Base-by-base conservation (phyloP, 176 grass and related monocot species). In the Thinopyrum elongatum region DNA sequence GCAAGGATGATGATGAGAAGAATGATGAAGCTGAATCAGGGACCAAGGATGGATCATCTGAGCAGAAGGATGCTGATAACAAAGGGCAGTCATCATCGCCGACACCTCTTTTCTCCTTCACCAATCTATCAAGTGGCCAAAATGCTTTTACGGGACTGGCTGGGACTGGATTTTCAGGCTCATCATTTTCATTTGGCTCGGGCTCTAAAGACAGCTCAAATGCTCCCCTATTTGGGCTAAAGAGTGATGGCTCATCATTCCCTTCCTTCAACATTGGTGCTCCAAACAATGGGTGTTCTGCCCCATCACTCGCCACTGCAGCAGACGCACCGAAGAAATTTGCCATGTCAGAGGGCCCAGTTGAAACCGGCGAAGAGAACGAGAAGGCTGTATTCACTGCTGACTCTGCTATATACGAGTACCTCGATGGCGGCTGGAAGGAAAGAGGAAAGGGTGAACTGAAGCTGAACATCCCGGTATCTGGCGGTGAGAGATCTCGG, bases 331-430 rank as follows among this genome's bases (percentile, higher is more conserved):
- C 85, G 42, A 87, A 80, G 71, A 94, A 87, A 84, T 85, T 94
- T 78, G 76, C 85, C 63, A 94, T 98, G 94, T 81, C 88, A 85
- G 90, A 96, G 85, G 90, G 92, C 15, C 92, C 93, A 70, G 72
- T 99, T 47, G 97, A 99, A 87, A 96, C 97, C 6, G 97, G 97
- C n/a, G 97, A 99, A 92, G 97, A 99, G 77, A 94, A 97, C 22
- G 97, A 99, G 78, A 80, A 81, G 80, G 84, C 92, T 1, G 44
- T 94, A 31, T 99, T 99, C 33, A 88, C 80, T 69, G 92, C 89
- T 53, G 97, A 96, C 84, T 93, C 94, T 16, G 85, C 95, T 23
- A 77, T 99, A 65, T 99, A 94, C 30, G 97, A 99, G 81, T 99
- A 93, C 82, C 76, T 99, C 2, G 86, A 94, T 21, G 89, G 97